Evolutionary conservation across 208 protist species (phyloP).

Genomic region (Trypanosoma rangeli): DNA sequence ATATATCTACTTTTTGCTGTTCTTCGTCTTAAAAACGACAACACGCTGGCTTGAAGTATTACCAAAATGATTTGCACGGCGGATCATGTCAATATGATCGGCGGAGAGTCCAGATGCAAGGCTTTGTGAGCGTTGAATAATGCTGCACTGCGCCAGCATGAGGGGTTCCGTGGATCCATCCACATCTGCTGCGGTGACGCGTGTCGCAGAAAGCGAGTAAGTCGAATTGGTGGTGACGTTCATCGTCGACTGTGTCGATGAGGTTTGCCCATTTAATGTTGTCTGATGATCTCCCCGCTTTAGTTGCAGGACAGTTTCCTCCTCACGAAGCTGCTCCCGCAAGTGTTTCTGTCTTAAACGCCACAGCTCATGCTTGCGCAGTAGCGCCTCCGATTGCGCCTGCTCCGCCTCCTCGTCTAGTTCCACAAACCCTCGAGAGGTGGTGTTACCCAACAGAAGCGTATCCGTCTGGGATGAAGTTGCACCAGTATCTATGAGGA

Average conservation of each 20-base stretch:
- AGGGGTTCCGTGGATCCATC: conserved; percentile 20
- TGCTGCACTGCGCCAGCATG: conserved; percentile 18
- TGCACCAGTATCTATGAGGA: conserved; percentile 4
- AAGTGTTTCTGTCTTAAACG: conserved; percentile 65
- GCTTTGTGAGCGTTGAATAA: conserved; percentile 13
- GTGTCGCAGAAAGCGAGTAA: neutral
- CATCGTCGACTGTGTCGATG: neutral
- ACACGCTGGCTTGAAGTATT: conserved; percentile 72
- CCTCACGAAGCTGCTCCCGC: conserved; percentile 30
- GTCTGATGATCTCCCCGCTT: conserved; percentile 7
- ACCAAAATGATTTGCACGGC: conserved; percentile 80
- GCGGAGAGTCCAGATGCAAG: conserved; percentile 31
- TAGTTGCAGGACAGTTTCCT: neutral
- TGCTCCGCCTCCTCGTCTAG: conserved; percentile 32
- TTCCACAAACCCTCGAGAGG: conserved; percentile 6
- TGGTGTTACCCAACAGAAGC: neutral
- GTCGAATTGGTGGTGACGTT: neutral
- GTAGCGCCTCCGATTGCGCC: conserved; percentile 33
- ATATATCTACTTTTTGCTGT: neutral
- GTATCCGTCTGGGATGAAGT: neutral
- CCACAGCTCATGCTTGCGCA: conserved; percentile 83
- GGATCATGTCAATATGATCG: conserved; percentile 80
- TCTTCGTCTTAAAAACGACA: conserved; percentile 65
- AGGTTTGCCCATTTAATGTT: neutral
- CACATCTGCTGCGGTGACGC: conserved; percentile 4